Evolutionary conservation across 768 basidiomycete species (phyloP), one percentile per base, ranked within the genome.

Genomic region (Suillus lakei): DNA sequence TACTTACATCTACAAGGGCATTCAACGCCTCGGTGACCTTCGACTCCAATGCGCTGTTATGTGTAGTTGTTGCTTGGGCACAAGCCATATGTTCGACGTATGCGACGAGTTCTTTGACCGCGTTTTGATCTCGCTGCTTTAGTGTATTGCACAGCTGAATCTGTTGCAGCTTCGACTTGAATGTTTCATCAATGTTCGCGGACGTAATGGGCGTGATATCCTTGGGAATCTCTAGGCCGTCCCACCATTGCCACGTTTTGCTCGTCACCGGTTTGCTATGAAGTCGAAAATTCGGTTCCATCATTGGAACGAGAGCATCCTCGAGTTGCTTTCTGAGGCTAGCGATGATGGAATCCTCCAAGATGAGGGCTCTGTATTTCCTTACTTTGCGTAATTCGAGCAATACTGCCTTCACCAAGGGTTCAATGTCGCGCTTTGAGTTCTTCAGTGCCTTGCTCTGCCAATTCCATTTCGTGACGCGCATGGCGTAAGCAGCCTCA

Each of bases 311-410:
- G 18, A 54, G 30, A 54, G 32, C 9, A 54, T 32, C 30, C 21
- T 54, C 30, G 21, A 54, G 53, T 32, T 54, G 53, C 53, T 54
- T 54, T 21, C 53, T 54, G 18, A 54, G 53, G 18, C 53, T 18
- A 54, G 53, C 53, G 21, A 16, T 13, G 10, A 54, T 21, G 30
- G 53, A 6, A 30, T 54, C 53, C 53, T 18, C 21, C 21, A 54
- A 54, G 2, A 54, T 32, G 1, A 18, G 21, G 2, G 53, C 10
- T 32, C 53, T 32, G 30, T 54, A 54, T 13, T 10, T 1, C 53
- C 30, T 30, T 54, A 21, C 53, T 54, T 54, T 54, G 30, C 10
- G 30, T 32, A 54, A 21, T 54, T 54, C 53, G 10, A 54, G 53
- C 10, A 32, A 21, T 21, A 54, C 28, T 32, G 53, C 53, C 21